Evolutionary conservation across 1,284 basidiomycete genomes (phyloP), one percentile per base, ranked within the genome.

Genomic region (Vanrija humicola): DNA sequence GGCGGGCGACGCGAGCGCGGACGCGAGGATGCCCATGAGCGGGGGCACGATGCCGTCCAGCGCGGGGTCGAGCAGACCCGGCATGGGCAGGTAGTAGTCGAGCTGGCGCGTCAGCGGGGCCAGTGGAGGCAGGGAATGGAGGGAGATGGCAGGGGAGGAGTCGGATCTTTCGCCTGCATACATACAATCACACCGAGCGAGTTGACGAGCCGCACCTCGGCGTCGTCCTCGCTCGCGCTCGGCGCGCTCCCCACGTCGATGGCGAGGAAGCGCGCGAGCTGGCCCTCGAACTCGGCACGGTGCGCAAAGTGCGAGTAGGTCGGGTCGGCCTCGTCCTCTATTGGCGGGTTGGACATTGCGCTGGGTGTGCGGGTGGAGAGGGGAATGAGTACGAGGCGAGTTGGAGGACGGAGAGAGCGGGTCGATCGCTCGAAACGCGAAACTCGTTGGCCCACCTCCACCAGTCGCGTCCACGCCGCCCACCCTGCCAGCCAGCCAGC

Each of bases 21-120:
- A 63, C 65, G 85, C 85, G 43, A 96, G 74, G n/a, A 74, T 73
- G 28, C 83, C 80, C 46, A 91, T 85, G 3, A 89, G 84, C 0
- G 94, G 93, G 2, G 80, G 75, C 12, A 98, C 84, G 56, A 98
- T 85, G 16, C 78, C 71, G 66, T 93, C 89, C n/a, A 99, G 82
- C 66, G 84, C 87, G n/a, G 94, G 93, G 72, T 98, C 96, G n/a
- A 98, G 82, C 0, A 99, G 82, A 67, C 94, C 91, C 2, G 93
- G 82, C 67, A 95, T 89, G 57, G 98, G 94, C 70, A 97, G 93
- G 69, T 97, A 98, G 70, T 86, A 83, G 71, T 86, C 83, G 42
- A 98, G 82, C 93, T 97, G 58, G 14, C 38, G 44, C 46, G 23
- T 49, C 6, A 45, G 21, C 19, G 15, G 2, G 18, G 48, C n/a